Base-by-base conservation (phyloP, 148 eudicot species). In the Cornus controversa region DNA sequence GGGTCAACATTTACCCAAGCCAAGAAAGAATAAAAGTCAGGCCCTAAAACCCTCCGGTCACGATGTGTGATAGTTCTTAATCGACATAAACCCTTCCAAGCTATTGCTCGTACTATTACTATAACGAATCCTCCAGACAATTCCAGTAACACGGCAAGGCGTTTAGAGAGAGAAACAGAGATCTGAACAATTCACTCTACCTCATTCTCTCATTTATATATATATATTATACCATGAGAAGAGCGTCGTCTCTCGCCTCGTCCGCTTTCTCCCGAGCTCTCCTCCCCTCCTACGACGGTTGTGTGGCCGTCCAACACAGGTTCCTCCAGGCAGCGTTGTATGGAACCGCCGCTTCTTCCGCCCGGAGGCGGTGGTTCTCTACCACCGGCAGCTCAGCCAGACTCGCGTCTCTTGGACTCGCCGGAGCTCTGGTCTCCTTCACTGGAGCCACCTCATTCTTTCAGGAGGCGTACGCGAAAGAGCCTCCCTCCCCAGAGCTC, bases 381-480 rank as follows among this genome's bases (percentile, higher is more conserved):
- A n/a, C 13, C 22, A 73, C 45, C 29, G 67, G 29, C 5, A 8
- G 65, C 15, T 69, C 15, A 14, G 28, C 60, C 18, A 34, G 53
- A 50, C 23, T 62, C 7, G 81, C 79, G 8, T 50, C 80, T 53
- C 37, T 78, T n/a, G 86, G 81, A 16, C 15, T 82, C 24, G 79
- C 83, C 34, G 88, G 83, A 29, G 73, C 79, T 28, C 63, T 81
- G 65, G 36, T 70, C 18, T 67, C 74, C 10, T 76, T 76, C 11
- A 84, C 79, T 5, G 82, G 87, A 16, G 83, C 83, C 18, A 68
- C 78, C 11, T 23, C 78, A 13, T 24, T 73, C 42, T 27, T 78
- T 20, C 69, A 81, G 37, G 84, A 83, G 60, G 89, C 73, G 24
- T 72, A 81, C 54, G 89, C 89, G 0, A 86, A 86, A 71, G 87